Evolutionary conservation across 2,329 filamentous ascomycete species (phyloP).

Genomic region (Allantophomopsis lycopodina): DNA sequence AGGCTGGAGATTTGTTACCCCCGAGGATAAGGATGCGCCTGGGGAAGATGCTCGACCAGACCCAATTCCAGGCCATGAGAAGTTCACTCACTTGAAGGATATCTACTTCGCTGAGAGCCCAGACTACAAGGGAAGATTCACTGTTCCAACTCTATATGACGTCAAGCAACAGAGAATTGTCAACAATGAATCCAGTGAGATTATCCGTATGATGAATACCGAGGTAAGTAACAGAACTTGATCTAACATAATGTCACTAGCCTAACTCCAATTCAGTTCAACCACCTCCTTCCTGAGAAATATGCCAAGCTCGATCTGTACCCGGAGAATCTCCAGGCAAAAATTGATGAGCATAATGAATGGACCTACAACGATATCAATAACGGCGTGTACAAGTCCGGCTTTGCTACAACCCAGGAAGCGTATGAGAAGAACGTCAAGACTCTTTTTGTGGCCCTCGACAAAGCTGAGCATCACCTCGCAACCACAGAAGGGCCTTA

Average conservation of each 20-base stretch:
- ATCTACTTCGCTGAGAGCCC: conserved; percentile 54
- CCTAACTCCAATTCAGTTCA: conserved; percentile 53
- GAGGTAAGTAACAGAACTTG: conserved; percentile 61
- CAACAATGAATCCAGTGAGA: conserved; percentile 73
- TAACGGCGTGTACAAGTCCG: conserved; percentile 61
- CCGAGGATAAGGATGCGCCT: conserved; percentile 37
- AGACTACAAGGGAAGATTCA: conserved; percentile 54
- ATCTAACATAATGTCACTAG: conserved; percentile 61
- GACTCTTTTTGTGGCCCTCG: conserved; percentile 62
- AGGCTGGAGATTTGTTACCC: conserved; percentile 52
- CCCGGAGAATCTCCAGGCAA: conserved; percentile 43
- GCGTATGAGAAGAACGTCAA: conserved; percentile 67
- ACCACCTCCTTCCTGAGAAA: conserved; percentile 49
- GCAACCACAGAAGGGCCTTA: conserved; percentile 40
- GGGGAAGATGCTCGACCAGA: conserved; percentile 52
- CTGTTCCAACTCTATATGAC: conserved; percentile 56
- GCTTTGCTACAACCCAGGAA: conserved; percentile 72
- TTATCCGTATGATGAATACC: conserved; percentile 70
- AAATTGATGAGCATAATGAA: conserved; percentile 63
- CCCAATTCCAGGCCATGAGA: conserved; percentile 44
- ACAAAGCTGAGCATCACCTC: conserved; percentile 63
- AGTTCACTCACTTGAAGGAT: conserved; percentile 51
- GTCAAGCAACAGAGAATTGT: conserved; percentile 55
- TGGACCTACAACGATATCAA: conserved; percentile 72
- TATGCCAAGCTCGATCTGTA: conserved; percentile 52